Percentiles rank a stretch among this genome's conserved stretches.
Conservation (phyloP, 2,329 filamentous ascomycete species). For the Lasiodiplodia citricola region DNA sequence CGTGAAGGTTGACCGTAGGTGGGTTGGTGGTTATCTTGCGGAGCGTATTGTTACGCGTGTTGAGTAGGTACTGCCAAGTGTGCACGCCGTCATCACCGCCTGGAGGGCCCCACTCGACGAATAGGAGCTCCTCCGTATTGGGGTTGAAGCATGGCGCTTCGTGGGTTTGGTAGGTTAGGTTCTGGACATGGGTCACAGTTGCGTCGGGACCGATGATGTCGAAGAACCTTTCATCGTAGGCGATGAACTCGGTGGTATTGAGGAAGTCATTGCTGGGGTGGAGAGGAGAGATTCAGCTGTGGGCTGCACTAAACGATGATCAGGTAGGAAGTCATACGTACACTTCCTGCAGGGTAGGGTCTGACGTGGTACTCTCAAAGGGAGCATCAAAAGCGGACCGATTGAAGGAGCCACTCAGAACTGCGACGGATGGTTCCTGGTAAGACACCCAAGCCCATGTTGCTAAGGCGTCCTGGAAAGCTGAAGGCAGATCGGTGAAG, state of each 20-base stretch:
- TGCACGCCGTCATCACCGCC: constrained; percentile 29
- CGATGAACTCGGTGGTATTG: constrained; percentile 31
- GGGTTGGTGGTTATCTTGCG: constrained; percentile 28
- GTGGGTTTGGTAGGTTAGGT: constrained; percentile 29
- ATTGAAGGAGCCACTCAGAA: constrained; percentile 27
- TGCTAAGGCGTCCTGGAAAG: constrained; percentile 1
- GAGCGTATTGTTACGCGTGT: constrained; percentile 24
- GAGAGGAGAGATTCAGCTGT: not conserved
- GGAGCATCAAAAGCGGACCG: constrained; percentile 28
- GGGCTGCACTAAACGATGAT: not conserved
- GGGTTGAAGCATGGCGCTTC: constrained; percentile 30
- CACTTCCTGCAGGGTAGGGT: constrained; percentile 7
- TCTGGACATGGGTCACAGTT: constrained; percentile 27
- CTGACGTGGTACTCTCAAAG: constrained; percentile 21
- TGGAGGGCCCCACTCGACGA: constrained; percentile 29
- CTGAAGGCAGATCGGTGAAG: constrained; percentile 16
- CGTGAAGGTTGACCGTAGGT: constrained; percentile 28
- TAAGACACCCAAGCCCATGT: constrained; percentile 29
- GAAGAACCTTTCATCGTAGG: constrained; percentile 31
- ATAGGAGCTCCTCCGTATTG: constrained; percentile 28
- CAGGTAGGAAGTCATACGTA: constrained; percentile 1
- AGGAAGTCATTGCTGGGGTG: constrained; percentile 22
- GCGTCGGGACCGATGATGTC: constrained; percentile 30
- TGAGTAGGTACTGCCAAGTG: constrained; percentile 29
- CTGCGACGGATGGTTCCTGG: constrained; percentile 23